Conservation (phyloP, 768 basidiomycete species). For the Lentinula boryana region DNA sequence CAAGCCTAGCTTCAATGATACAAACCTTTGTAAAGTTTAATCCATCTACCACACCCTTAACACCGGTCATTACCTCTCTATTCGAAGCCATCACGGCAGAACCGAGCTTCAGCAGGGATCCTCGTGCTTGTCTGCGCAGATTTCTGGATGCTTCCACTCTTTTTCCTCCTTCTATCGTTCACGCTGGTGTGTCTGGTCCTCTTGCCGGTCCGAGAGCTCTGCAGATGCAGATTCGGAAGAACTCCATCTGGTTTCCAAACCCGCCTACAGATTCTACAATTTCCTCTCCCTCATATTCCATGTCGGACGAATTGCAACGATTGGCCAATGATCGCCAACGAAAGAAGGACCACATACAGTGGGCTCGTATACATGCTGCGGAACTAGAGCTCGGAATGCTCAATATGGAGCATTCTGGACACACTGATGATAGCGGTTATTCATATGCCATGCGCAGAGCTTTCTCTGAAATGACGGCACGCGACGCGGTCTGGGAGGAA, state of each 20-base stretch:
- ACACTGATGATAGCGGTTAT: constrained; percentile 36
- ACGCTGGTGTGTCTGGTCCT: constrained; percentile 51
- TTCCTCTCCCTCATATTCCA: constrained; percentile 22
- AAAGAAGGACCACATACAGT: constrained; percentile 59
- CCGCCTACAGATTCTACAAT: constrained; percentile 8
- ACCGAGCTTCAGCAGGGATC: constrained; percentile 28
- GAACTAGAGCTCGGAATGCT: constrained; percentile 56
- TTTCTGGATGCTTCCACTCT: constrained; percentile 48
- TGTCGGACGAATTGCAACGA: constrained; percentile 58
- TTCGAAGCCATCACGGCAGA: constrained; percentile 47
- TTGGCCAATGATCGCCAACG: constrained; percentile 55
- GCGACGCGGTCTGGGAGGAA: constrained; percentile 61
- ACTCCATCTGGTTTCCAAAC: constrained; percentile 45
- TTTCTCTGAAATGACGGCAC: constrained; percentile 54
- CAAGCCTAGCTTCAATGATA: constrained; percentile 48
- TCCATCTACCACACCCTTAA: constrained; percentile 44
- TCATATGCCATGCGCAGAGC: constrained; percentile 36
- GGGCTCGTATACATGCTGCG: constrained; percentile 62
- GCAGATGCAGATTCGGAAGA: constrained; percentile 53
- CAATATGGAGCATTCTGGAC: constrained; percentile 27
- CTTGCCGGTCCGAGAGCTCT: constrained; percentile 51
- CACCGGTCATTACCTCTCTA: constrained; percentile 43
- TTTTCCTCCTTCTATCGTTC: constrained; percentile 40
- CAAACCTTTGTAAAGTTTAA: constrained; percentile 42
- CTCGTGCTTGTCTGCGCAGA: constrained; percentile 37